Evolutionary conservation across 2,329 filamentous ascomycete species (phyloP).

Genomic region (Tolypocladium ophioglossoides): DNA sequence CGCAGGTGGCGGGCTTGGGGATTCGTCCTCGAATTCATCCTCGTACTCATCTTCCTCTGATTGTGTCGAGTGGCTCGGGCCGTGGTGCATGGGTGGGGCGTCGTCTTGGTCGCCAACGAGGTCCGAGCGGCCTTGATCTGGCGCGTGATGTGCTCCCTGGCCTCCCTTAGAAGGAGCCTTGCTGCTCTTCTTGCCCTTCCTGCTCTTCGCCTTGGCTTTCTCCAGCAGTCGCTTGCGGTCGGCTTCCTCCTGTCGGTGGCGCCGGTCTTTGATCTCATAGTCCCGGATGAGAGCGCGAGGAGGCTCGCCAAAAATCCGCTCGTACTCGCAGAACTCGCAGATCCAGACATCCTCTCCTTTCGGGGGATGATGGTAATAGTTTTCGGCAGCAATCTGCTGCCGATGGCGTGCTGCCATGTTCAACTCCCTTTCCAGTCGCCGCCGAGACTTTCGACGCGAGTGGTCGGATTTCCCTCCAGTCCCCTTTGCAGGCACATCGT

Average conservation of each 20-base stretch:
- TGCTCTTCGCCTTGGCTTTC: conserved; percentile 87
- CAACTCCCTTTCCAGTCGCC: conserved; percentile 60
- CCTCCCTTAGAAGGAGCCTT: conserved; percentile 36
- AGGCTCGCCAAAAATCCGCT: conserved; percentile 83
- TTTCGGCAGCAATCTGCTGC: conserved; percentile 63
- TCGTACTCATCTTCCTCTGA: conserved; percentile 26
- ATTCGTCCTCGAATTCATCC: conserved; percentile 20
- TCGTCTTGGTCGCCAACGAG: conserved; percentile 11
- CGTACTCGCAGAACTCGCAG: conserved; percentile 97
- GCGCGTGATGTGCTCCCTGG: conserved; percentile 11
- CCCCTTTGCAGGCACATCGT: conserved; percentile 25
- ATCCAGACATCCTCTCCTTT: conserved; percentile 73
- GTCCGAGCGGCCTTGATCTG: conserved; percentile 11
- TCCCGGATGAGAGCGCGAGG: conserved; percentile 77
- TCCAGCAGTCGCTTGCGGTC: conserved; percentile 77
- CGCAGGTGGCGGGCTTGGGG: conserved; percentile 11
- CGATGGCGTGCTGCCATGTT: conserved; percentile 66
- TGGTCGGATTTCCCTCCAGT: conserved; percentile 16
- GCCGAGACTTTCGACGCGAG: conserved; percentile 47
- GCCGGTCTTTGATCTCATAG: conserved; percentile 90
- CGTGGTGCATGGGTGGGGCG: conserved; percentile 11
- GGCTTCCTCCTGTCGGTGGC: conserved; percentile 72
- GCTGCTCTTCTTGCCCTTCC: conserved; percentile 75
- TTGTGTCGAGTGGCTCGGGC: conserved; percentile 25
- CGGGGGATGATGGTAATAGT: conserved; percentile 66